phyloP scores from a whole-genome alignment of 768 basidiomycete genomes.

The Hydnomerulius pinastri region DNA sequence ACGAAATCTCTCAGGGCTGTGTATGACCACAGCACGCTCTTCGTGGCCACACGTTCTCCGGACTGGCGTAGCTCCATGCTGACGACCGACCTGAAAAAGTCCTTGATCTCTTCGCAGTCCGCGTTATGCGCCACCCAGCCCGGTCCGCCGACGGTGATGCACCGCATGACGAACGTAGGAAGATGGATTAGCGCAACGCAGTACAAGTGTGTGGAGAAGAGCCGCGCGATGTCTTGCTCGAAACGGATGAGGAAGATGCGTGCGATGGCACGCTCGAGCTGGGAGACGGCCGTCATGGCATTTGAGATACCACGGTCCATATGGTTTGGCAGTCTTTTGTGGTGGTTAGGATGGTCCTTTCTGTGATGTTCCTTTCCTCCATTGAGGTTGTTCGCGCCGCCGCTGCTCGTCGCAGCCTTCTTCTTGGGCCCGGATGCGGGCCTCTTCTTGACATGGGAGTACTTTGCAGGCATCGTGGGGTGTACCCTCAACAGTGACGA shows the following conservation, averaged over 20 bases:
- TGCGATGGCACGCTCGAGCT: slow-evolving; percentile 69
- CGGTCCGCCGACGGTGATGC: slow-evolving; percentile 59
- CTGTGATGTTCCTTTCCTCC: slow-evolving; percentile 16
- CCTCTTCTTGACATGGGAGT: slow-evolving; percentile 74
- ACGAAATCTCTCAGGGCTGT: slow-evolving; percentile 77
- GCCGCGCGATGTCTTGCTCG: slow-evolving; percentile 73
- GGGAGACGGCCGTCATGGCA: slow-evolving; percentile 61
- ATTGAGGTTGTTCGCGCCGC: slow-evolving; percentile 32
- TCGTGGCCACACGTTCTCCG: slow-evolving; percentile 76
- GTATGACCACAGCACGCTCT: slow-evolving; percentile 79
- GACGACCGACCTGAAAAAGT: slow-evolving; percentile 69
- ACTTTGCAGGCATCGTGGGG: slow-evolving; percentile 63
- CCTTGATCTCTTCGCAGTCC: slow-evolving; percentile 69
- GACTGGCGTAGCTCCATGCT: slow-evolving; percentile 79
- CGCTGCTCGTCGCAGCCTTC: slow-evolving; percentile 34
- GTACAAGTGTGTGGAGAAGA: slow-evolving; percentile 72
- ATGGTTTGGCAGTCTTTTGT: slow-evolving; percentile 45
- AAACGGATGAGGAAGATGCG: slow-evolving; percentile 68
- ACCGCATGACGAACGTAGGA: slow-evolving; percentile 68
- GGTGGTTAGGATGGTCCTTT: slow-evolving; percentile 34
- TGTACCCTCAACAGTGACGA: background rate
- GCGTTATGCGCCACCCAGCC: slow-evolving; percentile 71
- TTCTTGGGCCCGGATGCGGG: slow-evolving; percentile 49
- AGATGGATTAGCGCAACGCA: slow-evolving; percentile 64
- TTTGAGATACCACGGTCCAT: slow-evolving; percentile 56